phyloP scores from a whole-genome alignment of 1,139 yeast genomes.

The Sugiyamaella pinicola region DNA sequence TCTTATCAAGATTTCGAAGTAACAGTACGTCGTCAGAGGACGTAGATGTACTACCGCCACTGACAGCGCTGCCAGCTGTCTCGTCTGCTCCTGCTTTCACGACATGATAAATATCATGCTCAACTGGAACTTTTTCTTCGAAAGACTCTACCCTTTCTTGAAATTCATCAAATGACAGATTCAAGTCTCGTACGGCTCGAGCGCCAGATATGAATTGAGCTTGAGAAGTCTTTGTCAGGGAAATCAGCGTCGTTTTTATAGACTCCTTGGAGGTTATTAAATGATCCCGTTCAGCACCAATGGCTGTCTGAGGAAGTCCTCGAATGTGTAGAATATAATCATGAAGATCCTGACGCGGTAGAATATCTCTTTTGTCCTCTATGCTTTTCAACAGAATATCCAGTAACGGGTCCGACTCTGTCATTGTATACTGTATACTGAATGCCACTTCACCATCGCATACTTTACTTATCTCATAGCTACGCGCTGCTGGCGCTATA shows the following conservation, averaged over 20 bases:
- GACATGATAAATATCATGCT: conserved; percentile 20
- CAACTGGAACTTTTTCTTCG: conserved; percentile 21
- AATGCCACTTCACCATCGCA: too few relatives aligned
- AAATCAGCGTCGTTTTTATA: conserved; percentile 29
- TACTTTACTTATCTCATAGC: too few relatives aligned
- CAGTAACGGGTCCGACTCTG: conserved; percentile 32
- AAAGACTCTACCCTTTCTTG: conserved; percentile 24
- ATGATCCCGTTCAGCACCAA: conserved; percentile 29
- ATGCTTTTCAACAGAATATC: conserved; percentile 32
- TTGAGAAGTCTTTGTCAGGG: conserved; percentile 33
- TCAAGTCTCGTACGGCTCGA: conserved; percentile 25
- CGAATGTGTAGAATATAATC: conserved; percentile 32
- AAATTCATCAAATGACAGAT: conserved; percentile 28
- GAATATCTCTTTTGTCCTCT: conserved; percentile 23
- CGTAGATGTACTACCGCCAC: conserved; percentile 7
- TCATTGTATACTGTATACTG: too few relatives aligned
- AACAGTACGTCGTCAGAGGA: conserved; percentile 45
- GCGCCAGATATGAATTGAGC: conserved; percentile 32
- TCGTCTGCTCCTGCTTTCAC: not conserved
- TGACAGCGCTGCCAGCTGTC: too few relatives aligned
- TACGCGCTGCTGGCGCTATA: too few relatives aligned
- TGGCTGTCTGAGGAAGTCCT: conserved; percentile 29
- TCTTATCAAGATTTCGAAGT: conserved; percentile 65
- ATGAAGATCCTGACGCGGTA: conserved; percentile 17
- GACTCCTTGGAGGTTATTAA: conserved; percentile 29